Percentiles rank a stretch among this genome's conserved stretches.
Conservation (phyloP, 495 filamentous ascomycete genomes). For the Podospora australis region DNA sequence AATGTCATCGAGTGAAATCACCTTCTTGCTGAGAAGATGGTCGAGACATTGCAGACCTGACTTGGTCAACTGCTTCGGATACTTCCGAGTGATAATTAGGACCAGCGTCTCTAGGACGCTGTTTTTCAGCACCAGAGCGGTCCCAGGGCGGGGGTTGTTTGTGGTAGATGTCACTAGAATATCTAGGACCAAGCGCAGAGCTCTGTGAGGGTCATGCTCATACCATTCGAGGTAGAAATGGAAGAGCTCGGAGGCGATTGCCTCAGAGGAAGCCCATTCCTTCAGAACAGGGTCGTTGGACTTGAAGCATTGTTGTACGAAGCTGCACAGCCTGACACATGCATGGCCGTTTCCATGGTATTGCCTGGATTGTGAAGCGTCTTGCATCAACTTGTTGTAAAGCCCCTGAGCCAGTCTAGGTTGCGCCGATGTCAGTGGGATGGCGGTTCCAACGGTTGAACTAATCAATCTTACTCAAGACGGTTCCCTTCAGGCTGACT, state of each 20-base stretch:
- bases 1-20: slow-evolving; percentile 38
- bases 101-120: slow-evolving; percentile 38
- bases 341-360: slow-evolving; percentile 31
- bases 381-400: slow-evolving; percentile 35
- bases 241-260: slow-evolving; percentile 55
- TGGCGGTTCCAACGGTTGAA: not conserved
- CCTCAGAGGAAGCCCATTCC: slow-evolving; percentile 43
- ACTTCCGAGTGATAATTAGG: slow-evolving; percentile 43
- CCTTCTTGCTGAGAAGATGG: slow-evolving; percentile 49
- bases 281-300: slow-evolving; percentile 33
- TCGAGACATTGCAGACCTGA: slow-evolving; percentile 55
- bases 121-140: slow-evolving; percentile 28
- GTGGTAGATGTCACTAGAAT: slow-evolving; percentile 48
- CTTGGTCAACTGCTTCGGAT: slow-evolving; percentile 52
- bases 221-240: slow-evolving; percentile 66
- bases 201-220: slow-evolving; percentile 65
- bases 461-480: slow-evolving; percentile 13
- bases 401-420: slow-evolving; percentile 23
- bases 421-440: slow-evolving; percentile 3
- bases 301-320: slow-evolving; percentile 47
- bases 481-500: slow-evolving; percentile 12
- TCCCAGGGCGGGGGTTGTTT: slow-evolving; percentile 39
- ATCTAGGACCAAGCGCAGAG: slow-evolving; percentile 65
- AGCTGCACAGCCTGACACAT: slow-evolving; percentile 48
- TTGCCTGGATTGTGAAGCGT: slow-evolving; percentile 39